phyloP scores from a whole-genome alignment of 441 rosid genomes.

The Pelargonium fulgidum region DNA sequence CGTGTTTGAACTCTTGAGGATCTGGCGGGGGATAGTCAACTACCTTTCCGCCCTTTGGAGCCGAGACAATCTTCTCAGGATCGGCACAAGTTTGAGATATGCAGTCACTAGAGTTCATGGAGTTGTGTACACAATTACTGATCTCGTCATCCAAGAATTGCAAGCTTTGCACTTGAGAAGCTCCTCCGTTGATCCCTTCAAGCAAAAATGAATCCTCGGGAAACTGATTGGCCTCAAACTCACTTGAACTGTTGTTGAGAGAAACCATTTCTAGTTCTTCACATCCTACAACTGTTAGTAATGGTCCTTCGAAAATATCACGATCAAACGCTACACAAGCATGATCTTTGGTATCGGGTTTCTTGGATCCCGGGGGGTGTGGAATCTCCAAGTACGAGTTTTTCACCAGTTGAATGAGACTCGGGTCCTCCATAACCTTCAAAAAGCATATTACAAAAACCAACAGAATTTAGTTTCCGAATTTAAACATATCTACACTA shows the following conservation, averaged over 20 bases:
- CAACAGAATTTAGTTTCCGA: not conserved
- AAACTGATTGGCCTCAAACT: conserved; percentile 29
- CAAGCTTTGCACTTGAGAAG: conserved; percentile 69
- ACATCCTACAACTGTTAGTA: conserved; percentile 31
- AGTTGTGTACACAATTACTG: conserved; percentile 52
- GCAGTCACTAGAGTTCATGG: conserved; percentile 64
- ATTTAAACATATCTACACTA: conserved; percentile 1
- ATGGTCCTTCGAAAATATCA: conserved; percentile 20
- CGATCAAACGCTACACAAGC: conserved; percentile 30
- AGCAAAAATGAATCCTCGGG: conserved; percentile 39
- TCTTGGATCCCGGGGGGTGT: conserved; percentile 27
- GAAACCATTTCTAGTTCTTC: conserved; percentile 41
- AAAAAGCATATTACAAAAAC: conserved; percentile 2
- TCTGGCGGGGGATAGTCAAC: conserved; percentile 32
- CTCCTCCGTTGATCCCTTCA: conserved; percentile 43
- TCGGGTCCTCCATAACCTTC: conserved; percentile 68
- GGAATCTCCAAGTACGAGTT: conserved; percentile 53
- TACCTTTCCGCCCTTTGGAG: conserved; percentile 28
- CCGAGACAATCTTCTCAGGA: conserved; percentile 31
- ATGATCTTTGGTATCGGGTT: conserved; percentile 26
- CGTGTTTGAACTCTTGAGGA: conserved; percentile 31
- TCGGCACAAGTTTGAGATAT: conserved; percentile 62
- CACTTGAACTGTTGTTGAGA: conserved; percentile 42
- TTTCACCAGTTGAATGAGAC: conserved; percentile 53
- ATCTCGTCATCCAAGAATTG: conserved; percentile 64